Base-by-base conservation (phyloP, 2,329 filamentous ascomycete species). In the Botrytis aclada region DNA sequence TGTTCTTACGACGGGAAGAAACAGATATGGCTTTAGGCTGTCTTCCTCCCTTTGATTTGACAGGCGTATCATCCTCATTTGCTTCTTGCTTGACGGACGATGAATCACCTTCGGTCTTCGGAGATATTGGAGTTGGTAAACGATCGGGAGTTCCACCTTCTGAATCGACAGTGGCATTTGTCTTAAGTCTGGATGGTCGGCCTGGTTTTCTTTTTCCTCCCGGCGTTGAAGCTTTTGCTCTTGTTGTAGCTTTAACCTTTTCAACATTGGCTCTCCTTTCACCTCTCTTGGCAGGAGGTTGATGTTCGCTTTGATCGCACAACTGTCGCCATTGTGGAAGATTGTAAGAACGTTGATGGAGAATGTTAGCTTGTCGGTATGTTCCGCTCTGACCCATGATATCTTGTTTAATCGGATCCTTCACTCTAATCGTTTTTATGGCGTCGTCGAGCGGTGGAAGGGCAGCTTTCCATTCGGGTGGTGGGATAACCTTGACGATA, bases 401-500 rank as follows among this genome's bases (percentile, higher is more conserved):
- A 79, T 99, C 96, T 82, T 99, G 96, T 80, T 94, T 97, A 81
- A 99, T 98, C 5, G 96, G 96, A 77, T 99, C 97, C 83, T 95
- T 95, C 80, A 99, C 95, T 80, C 91, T 92, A 82, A 99, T 93
- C 75, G 92, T 91, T 83, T 98, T 98, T 76, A 99, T 88, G 69
- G 94, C 87, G 79, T 98, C 92, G 80, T 96, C 90, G 75, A 98
- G 88, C 54, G 88, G 85, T 25, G 93, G 93, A 54, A 96, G 90
- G 39, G 89, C 86, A 76, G 95, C 89, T 82, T 89, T 96, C 96
- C 96, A 99, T 88, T 98, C 95, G 79, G 92, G 85, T 0, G 96
- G 96, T 41, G 96, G 95, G 70, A 98, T 92, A 73, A 99, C 92
- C 84, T 99, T 98, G 80, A 98, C 90, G 78, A 99, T 98, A 51